These are phyloP conservation scores for Trichoderma koningiopsis DNA, from an alignment of 2,329 filamentous ascomycete genomes.

Conservation along the genomic window DNA sequence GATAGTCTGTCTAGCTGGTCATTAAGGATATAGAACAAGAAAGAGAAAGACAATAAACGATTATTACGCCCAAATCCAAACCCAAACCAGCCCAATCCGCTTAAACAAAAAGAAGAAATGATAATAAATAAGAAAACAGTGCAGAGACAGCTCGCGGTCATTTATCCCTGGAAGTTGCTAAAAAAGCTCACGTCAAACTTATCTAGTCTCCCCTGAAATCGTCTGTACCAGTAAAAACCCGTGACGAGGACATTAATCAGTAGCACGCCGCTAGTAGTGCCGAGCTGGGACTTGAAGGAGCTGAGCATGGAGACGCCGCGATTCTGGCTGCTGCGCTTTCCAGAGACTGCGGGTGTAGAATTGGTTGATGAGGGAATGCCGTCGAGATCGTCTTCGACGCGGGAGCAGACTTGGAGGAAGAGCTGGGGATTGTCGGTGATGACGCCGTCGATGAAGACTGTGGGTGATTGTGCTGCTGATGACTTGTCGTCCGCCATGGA, in stretches of 20 bases:
- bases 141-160: not conserved
- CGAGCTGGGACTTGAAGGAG: slow-evolving; percentile 26
- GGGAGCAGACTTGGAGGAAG: slow-evolving; percentile 63
- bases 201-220: slow-evolving; percentile 15
- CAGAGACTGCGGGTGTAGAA: not conserved
- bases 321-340: slow-evolving; percentile 9
- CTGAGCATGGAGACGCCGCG: slow-evolving; percentile 24
- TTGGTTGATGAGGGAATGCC: slow-evolving; percentile 15
- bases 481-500: slow-evolving; percentile 2
- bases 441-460: slow-evolving; percentile 67
- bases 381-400: slow-evolving; percentile 41
- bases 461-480: not conserved
- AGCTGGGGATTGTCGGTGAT: slow-evolving; percentile 80
- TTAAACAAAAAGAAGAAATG: not conserved
- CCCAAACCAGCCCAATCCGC: not conserved
- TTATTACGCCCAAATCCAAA: not conserved
- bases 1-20: not conserved
- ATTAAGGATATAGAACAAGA: not conserved
- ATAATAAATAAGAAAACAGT: too few relatives aligned
- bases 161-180: slow-evolving; percentile 3
- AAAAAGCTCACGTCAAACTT: slow-evolving; percentile 19
- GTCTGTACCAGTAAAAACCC: slow-evolving; percentile 13
- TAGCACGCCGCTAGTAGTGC: slow-evolving; percentile 7
- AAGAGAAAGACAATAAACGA: not conserved
- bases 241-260: slow-evolving; percentile 28